Percentiles rank a stretch among this genome's conserved stretches.
These are phyloP conservation scores for Globisporangium ultimum DNA, from an alignment of 352 stramenopile genomes.

Conservation along the genomic window DNA sequence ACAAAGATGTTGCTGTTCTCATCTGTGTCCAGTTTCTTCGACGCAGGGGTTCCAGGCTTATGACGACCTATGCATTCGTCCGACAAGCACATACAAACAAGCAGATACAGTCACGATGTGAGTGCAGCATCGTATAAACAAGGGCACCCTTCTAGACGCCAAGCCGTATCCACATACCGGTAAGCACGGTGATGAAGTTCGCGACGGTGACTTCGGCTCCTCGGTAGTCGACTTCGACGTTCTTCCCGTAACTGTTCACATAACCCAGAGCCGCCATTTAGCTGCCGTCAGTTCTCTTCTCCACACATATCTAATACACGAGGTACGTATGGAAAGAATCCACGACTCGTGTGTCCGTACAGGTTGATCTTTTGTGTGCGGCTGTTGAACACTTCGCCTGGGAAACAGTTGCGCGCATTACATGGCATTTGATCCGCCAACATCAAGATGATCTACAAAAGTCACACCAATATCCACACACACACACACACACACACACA, in stretches of 20 bases:
- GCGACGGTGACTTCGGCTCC: conserved; percentile 96
- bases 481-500: no score
- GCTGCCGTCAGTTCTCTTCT: no score
- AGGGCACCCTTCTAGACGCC: not conserved
- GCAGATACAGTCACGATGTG: not conserved
- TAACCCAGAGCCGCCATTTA: no score
- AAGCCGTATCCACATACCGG: conserved; percentile 28
- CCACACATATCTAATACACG: no score
- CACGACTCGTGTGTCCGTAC: conserved; percentile 15
- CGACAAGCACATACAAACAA: not conserved
- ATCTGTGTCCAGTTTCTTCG: conserved; percentile 87
- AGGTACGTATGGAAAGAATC: no score
- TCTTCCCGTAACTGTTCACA: conserved; percentile 71
- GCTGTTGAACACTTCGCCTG: conserved; percentile 89
- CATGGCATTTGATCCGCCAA: conserved; percentile 96
- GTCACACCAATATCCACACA: not conserved
- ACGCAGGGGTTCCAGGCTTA: conserved; percentile 82
- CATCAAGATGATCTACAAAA: conserved; percentile 91
- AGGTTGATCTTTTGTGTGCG: conserved; percentile 89
- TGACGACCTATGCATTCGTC: conserved; percentile 56
- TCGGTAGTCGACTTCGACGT: conserved; percentile 94
- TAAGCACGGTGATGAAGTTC: conserved; percentile 95
- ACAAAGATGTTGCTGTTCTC: conserved; percentile 89
- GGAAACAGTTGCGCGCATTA: conserved; percentile 90
- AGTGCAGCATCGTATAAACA: not conserved